Base-by-base conservation (phyloP, 2,329 filamentous ascomycete genomes). In the Penicillium corylophilum region DNA sequence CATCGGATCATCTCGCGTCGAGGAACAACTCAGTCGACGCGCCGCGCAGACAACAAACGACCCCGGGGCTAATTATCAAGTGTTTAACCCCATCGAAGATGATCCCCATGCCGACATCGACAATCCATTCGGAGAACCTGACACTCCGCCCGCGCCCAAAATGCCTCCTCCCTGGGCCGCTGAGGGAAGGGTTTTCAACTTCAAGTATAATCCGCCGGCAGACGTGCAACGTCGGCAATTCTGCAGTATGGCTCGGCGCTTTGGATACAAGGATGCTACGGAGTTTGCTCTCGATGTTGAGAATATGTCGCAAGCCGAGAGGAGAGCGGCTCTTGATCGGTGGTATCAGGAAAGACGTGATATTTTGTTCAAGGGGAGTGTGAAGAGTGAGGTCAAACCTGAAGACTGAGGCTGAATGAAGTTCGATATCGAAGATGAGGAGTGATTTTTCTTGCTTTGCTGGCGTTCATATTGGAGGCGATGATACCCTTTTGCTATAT, bases 251-350 rank as follows among this genome's bases (percentile, higher is more conserved):
- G 90, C 91, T 1, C 81, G 79, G 63, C 83, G 83, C 48, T 89
- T 90, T 69, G 90, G 89, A 1, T 95, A 90, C 66, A 76, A 80
- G 1, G 86, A 83, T 66, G 85, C 87, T 1, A 88, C 85, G 0
- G 88, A 94, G 55, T 97, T 97, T 78, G 94, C 92, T 3, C 76
- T 96, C 33, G 84, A 91, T 13, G 92, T 97, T 3, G 94, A 97
- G 71, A 83, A 85, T 13, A 95, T 91, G 89, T 95, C 89, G 41
- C 89, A 93, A 69, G 89, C 88, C 64, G 81, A 94, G 73, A 77
- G 93, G 64, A 81, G 88, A 55, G 85, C 87, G 59, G 92, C 84
- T 70, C 75, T 97, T 23, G 88, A 95, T 50, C 77, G 76, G 3
- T 97, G 96, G 71, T 97, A 97, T 76, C 74, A 77, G 56, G 79